phyloP scores from a whole-genome alignment of 257 asterid species.

The Thymus quinquecostatus region DNA sequence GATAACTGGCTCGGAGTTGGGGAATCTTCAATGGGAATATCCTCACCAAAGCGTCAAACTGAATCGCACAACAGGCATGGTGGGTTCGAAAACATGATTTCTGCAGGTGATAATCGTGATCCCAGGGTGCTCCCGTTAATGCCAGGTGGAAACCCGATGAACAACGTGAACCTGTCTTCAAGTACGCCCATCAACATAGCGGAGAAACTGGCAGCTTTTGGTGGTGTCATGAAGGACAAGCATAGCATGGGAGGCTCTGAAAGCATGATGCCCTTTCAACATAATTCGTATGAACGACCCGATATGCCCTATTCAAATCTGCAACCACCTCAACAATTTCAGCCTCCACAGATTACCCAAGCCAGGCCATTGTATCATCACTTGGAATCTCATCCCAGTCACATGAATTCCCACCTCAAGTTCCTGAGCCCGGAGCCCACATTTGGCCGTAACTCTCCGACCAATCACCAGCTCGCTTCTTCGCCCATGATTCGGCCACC shows the following conservation, averaged over 20 bases:
- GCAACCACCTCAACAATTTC: conserved; percentile 59
- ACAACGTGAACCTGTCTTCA: conserved; percentile 39
- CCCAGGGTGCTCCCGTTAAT: conserved; percentile 42
- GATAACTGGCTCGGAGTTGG: conserved; percentile 62
- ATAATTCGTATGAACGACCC: conserved; percentile 47
- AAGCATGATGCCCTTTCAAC: conserved; percentile 41
- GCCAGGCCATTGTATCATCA: conserved; percentile 56
- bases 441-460: conserved; percentile 49
- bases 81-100: conserved; percentile 54
- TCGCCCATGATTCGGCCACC: conserved; percentile 52
- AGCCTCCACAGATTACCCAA: conserved; percentile 56
- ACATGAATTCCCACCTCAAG: conserved; percentile 60
- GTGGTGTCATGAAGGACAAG: conserved; percentile 49
- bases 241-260: conserved; percentile 47
- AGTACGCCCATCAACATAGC: conserved; percentile 47
- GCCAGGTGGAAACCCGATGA: conserved; percentile 46
- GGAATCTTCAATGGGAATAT: conserved; percentile 42
- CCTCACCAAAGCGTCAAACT: conserved; percentile 41
- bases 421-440: conserved; percentile 53
- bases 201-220: conserved; percentile 61
- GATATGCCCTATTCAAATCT: conserved; percentile 44
- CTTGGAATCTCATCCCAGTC: conserved; percentile 60
- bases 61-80: conserved; percentile 42
- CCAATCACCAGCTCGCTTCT: conserved; percentile 53
- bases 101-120: conserved; percentile 48